Conservation (phyloP, 2,329 filamentous ascomycete species). For the Phaeosphaeriaceae sp. region DNA sequence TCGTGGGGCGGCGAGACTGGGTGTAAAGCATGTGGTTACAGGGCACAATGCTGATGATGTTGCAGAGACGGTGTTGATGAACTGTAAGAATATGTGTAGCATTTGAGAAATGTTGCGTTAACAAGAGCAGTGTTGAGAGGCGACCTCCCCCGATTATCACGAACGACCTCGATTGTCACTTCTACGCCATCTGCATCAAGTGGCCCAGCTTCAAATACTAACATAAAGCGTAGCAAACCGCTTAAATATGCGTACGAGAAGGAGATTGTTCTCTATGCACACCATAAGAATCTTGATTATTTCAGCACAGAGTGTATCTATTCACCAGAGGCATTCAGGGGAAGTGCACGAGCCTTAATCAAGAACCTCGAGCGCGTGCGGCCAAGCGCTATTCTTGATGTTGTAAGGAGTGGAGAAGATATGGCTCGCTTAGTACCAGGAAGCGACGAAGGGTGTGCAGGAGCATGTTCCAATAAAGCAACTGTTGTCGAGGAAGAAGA, state of each 20-base stretch:
- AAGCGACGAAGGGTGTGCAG: slow-evolving; percentile 46
- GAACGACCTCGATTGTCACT: slow-evolving; percentile 89
- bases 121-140: slow-evolving; percentile 70
- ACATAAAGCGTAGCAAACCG: slow-evolving; percentile 94
- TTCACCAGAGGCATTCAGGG: slow-evolving; percentile 94
- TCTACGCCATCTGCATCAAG: slow-evolving; percentile 60
- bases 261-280: slow-evolving; percentile 96
- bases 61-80: slow-evolving; percentile 98
- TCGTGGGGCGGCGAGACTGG: slow-evolving; percentile 84
- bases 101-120: slow-evolving; percentile 5
- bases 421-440: slow-evolving; percentile 86
- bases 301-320: slow-evolving; percentile 99
- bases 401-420: slow-evolving; percentile 93
- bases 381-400: slow-evolving; percentile 92
- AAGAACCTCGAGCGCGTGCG: slow-evolving; percentile 94
- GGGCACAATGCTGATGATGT: slow-evolving; percentile 98
- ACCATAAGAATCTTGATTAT: slow-evolving; percentile 96
- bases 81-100: slow-evolving; percentile 53
- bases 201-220: slow-evolving; percentile 63
- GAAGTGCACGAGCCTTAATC: slow-evolving; percentile 87
- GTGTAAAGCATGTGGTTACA: slow-evolving; percentile 91
- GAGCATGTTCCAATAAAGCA: slow-evolving; percentile 36
- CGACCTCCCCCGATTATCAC: slow-evolving; percentile 83
- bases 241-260: slow-evolving; percentile 99
- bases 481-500: slow-evolving; percentile 61